phyloP scores from a whole-genome alignment of 1,284 basidiomycete genomes.

The Erythrobasidium hasegawianum region DNA sequence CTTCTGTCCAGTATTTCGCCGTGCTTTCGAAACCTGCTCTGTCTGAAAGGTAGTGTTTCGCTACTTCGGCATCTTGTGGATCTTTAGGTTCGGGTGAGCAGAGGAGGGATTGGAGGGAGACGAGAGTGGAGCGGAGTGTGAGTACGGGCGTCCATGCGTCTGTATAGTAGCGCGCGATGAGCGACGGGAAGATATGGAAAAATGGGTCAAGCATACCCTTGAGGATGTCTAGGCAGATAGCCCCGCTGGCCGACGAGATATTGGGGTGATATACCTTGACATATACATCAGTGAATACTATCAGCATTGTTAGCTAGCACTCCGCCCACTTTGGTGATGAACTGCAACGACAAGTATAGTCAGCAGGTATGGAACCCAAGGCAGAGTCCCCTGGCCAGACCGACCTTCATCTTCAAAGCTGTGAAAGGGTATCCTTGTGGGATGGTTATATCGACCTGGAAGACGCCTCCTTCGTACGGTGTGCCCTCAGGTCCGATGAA shows the following conservation, averaged over 20 bases:
- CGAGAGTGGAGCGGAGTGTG: conserved; percentile 93
- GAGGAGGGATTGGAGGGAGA: conserved; percentile 90
- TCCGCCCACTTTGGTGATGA: conserved; percentile 40
- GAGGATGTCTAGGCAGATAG: conserved; percentile 66
- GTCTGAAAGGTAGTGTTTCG: conserved; percentile 91
- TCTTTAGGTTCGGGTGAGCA: conserved; percentile 95
- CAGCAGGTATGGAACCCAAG: not conserved
- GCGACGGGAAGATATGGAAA: not conserved
- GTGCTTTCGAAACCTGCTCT: conserved; percentile 84
- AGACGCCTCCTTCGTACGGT: conserved; percentile 88
- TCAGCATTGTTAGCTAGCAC: not conserved
- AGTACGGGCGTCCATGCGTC: conserved; percentile 79
- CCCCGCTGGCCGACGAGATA: conserved; percentile 87
- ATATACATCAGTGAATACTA: not conserved
- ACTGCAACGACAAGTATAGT: conserved; percentile 27
- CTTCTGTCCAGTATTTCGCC: conserved; percentile 88
- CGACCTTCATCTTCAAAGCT: conserved; percentile 97
- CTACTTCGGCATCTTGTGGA: conserved; percentile 95
- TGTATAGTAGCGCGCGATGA: conserved; percentile 64
- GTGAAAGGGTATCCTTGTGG: conserved; percentile 58
- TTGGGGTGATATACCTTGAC: conserved; percentile 95
- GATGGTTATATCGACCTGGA: conserved; percentile 55
- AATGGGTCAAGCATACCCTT: conserved; percentile 32
- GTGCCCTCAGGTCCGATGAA: conserved; percentile 88
- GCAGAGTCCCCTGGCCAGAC: conserved; percentile 1